Evolutionary conservation across 2,329 filamentous ascomycete genomes (phyloP).

Genomic region (Immersiporthe knoxdaviesiana): DNA sequence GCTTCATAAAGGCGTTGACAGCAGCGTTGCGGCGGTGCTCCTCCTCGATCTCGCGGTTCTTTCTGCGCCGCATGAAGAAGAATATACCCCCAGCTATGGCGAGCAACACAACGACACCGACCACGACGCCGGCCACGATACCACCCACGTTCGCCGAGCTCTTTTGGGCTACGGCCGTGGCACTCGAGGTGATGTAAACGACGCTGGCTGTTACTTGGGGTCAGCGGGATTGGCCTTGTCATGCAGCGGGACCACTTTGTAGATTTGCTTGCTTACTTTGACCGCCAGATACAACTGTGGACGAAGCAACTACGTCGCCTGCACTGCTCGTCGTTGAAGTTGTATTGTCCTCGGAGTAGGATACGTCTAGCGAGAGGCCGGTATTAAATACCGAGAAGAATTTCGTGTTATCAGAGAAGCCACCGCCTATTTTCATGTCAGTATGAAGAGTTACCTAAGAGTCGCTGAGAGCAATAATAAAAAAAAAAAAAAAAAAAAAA

Average conservation of each 20-base stretch:
- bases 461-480: too few species aligned
- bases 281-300: constrained; percentile 24
- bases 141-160: constrained; percentile 72
- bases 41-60: constrained; percentile 78
- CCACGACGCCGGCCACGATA: constrained; percentile 86
- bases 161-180: constrained; percentile 33
- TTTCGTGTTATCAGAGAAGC: constrained; percentile 32
- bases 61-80: constrained; percentile 75
- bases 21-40: constrained; percentile 82
- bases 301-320: constrained; percentile 26
- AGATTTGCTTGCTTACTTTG: constrained; percentile 21
- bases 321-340: constrained; percentile 35
- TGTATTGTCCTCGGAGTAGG: constrained; percentile 36
- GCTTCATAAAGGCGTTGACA: constrained; percentile 74
- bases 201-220: constrained; percentile 31
- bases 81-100: constrained; percentile 70
- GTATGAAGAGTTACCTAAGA: background rate
- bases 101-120: constrained; percentile 73
- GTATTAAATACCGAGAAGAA: constrained; percentile 57
- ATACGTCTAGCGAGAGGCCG: constrained; percentile 48
- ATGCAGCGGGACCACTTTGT: background rate
- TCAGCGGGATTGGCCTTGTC: background rate
- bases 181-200: constrained; percentile 35
- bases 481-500: too few species aligned
- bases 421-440: constrained; percentile 55